phyloP scores from a whole-genome alignment of 768 basidiomycete genomes.

The Boletus speciosus region DNA sequence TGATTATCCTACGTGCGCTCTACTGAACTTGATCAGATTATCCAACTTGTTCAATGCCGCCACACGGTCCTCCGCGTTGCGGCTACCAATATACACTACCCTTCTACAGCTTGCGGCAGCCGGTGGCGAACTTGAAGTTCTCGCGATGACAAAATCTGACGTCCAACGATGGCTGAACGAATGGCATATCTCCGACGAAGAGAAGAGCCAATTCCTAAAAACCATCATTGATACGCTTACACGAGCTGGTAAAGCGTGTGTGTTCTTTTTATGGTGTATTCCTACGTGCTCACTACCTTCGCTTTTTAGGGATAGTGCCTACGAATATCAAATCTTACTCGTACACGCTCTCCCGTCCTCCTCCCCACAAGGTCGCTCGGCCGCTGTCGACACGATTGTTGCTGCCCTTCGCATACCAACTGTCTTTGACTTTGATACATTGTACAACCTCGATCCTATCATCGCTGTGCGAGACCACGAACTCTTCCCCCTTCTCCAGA shows the following conservation, averaged over 20 bases:
- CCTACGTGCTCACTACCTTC: background rate
- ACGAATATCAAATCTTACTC: conserved; percentile 61
- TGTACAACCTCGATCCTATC: conserved; percentile 75
- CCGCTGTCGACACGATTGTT: conserved; percentile 59
- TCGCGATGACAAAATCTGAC: conserved; percentile 55
- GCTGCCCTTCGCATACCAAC: conserved; percentile 61
- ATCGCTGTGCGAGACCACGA: conserved; percentile 63
- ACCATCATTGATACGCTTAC: conserved; percentile 55
- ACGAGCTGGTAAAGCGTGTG: conserved; percentile 60
- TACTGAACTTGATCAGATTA: conserved; percentile 43
- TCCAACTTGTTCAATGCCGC: conserved; percentile 80
- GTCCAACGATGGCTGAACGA: conserved; percentile 78
- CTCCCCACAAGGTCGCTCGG: conserved; percentile 48
- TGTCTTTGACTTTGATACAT: conserved; percentile 76
- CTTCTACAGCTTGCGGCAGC: conserved; percentile 57
- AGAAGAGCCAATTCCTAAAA: conserved; percentile 66
- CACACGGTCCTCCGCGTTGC: conserved; percentile 62
- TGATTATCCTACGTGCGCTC: background rate
- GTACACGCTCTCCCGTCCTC: conserved; percentile 56
- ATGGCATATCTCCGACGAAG: conserved; percentile 62
- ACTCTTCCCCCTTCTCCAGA: conserved; percentile 69
- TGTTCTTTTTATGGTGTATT: conserved; percentile 8
- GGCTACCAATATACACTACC: conserved; percentile 57
- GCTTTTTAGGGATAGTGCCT: conserved; percentile 49
- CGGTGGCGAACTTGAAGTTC: conserved; percentile 58